Conservation (phyloP, 495 filamentous ascomycete species). For the Aspergillus cristatus region DNA sequence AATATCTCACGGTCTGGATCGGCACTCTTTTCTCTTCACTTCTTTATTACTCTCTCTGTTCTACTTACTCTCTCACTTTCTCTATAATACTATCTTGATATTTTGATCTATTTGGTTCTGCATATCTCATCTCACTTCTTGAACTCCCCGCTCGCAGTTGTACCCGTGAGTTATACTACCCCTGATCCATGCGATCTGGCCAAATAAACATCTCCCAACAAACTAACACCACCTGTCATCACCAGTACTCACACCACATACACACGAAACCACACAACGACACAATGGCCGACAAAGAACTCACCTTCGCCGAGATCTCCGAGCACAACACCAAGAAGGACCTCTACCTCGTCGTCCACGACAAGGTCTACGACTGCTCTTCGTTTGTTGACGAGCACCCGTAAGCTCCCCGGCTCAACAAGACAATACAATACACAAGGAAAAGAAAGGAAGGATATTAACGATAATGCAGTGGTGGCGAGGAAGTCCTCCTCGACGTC, state of each 20-base stretch:
- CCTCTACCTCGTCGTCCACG: constrained; percentile 83
- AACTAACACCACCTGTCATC: background rate
- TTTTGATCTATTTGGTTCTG: constrained; percentile 5
- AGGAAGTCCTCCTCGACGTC: constrained; percentile 95
- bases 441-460: background rate
- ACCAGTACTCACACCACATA: background rate
- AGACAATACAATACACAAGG: constrained; percentile 5
- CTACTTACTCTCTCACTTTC: constrained; percentile 3
- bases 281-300: constrained; percentile 65
- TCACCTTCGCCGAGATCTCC: constrained; percentile 77
- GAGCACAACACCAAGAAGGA: constrained; percentile 95
- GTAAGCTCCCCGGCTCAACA: constrained; percentile 46
- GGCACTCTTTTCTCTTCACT: constrained; percentile 4
- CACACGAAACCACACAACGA: background rate
- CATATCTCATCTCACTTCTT: too few relatives aligned
- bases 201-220: background rate
- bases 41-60: constrained; percentile 2
- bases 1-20: too few relatives aligned
- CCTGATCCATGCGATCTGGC: background rate
- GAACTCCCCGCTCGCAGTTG: too few relatives aligned
- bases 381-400: constrained; percentile 98
- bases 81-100: constrained; percentile 2
- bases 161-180: too few relatives aligned
- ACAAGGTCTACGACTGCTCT: constrained; percentile 85
- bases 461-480: constrained; percentile 64